Evolutionary conservation across 2,329 filamentous ascomycete species (phyloP), one percentile per base, ranked within the genome.

Genomic region (Aspergillus transmontanensis): DNA sequence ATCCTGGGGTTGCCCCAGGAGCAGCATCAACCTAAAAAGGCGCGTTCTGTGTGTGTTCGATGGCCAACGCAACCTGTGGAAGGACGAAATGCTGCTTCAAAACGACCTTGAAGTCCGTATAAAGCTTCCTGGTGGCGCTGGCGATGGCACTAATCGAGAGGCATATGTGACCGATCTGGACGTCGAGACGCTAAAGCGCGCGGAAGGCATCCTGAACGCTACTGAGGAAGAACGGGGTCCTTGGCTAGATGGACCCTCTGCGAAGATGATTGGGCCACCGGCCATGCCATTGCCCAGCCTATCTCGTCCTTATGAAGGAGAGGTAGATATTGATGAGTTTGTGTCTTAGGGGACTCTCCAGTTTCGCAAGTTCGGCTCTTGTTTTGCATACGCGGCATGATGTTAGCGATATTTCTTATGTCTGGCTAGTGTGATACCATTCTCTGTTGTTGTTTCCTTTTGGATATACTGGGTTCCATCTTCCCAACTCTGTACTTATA

Each of bases 71-170:
- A 89, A 94, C 48, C 85, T 99, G 57, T 95, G 92, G 86, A 98
- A 98, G 83, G 95, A 99, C 75, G 95, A 99, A 80, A 95, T 98
- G 93, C 96, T 97, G 93, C 89, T 99, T 57, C 93, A 94, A 70
- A 93, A 91, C 19, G 93, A 97, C 71, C 94, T 95, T 73, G 95
- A 99, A 80, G 93, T 98, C 43, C 92, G 94, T 73, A 85, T 97
- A 77, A 89, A 89, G 78, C 85, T 97, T 21, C 86, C 86, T 28
- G 90, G 92, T 73, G 87, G 87, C 73, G 87, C 89, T 70, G 85
- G 86, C 1, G 97, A 96, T 75, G 90, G 96, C 43, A 97, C 94
- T 12, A 94, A 97, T 76, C 86, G 81, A 23, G 88, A 90, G 72
- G 85, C 87, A 1, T 98, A 96, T 75, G 89, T 97, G 45, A 98